phyloP scores from a whole-genome alignment of 2,329 filamentous ascomycete genomes.

The Xylaria sp. region DNA sequence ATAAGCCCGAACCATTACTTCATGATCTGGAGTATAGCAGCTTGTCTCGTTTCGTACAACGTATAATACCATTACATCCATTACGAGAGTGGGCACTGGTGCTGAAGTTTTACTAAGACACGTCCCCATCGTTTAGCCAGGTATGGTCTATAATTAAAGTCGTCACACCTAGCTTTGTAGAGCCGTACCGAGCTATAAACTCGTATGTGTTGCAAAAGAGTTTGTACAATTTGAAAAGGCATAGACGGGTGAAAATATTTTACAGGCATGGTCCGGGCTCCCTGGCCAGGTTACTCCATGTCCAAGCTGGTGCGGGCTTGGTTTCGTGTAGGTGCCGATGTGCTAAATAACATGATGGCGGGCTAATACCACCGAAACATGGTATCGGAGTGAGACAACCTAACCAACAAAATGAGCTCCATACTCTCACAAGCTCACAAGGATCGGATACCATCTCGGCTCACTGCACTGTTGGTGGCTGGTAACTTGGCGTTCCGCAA shows the following conservation, averaged over 20 bases:
- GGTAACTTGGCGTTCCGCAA: not conserved
- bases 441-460: slow-evolving; percentile 11
- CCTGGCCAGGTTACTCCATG: slow-evolving; percentile 11
- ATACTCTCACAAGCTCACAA: slow-evolving; percentile 12
- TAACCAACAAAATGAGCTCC: slow-evolving; percentile 13
- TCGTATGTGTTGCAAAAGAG: not conserved
- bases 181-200: not conserved
- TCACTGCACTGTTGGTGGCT: slow-evolving; percentile 1
- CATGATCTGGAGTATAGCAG: not conserved
- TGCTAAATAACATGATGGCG: slow-evolving; percentile 39
- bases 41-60: slow-evolving; percentile 3
- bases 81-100: slow-evolving; percentile 1
- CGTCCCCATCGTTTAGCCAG: not conserved
- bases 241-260: not conserved
- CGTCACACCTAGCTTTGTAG: not conserved
- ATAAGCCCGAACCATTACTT: slow-evolving; percentile 14
- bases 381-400: slow-evolving; percentile 33
- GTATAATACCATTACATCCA: slow-evolving; percentile 8
- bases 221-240: too few species aligned
- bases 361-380: slow-evolving; percentile 44
- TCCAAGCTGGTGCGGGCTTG: slow-evolving; percentile 4
- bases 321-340: slow-evolving; percentile 31
- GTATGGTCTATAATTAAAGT: not conserved
- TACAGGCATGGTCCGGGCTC: slow-evolving; percentile 11
- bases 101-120: not conserved